phyloP scores from a whole-genome alignment of 805 yeast genomes.

The Hanseniaspora mollemarum region DNA sequence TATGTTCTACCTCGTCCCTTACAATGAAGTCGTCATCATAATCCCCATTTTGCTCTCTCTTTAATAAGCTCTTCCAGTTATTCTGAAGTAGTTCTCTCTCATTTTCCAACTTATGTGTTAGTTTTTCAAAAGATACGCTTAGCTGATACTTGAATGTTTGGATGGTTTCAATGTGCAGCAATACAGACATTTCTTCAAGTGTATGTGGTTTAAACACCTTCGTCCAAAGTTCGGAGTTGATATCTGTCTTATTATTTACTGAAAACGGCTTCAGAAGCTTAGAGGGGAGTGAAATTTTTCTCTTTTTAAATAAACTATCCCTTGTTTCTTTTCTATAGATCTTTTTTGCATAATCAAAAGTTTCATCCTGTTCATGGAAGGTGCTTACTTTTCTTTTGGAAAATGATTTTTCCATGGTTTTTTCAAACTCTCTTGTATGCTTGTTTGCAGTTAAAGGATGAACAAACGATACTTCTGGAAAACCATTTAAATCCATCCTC shows the following conservation, averaged over 20 bases:
- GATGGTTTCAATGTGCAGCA: conserved; percentile 24
- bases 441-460: background rate
- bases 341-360: background rate
- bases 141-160: conserved; percentile 29
- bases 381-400: background rate
- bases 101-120: conserved; percentile 29
- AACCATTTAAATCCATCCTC: background rate
- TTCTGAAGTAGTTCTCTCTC: conserved; percentile 19
- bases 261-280: background rate
- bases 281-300: background rate
- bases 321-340: background rate
- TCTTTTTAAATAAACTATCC: background rate
- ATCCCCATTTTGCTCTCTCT: conserved; percentile 25
- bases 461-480: background rate
- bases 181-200: conserved; percentile 22
- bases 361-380: background rate
- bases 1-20: conserved; percentile 11
- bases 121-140: conserved; percentile 26
- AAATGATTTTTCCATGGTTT: background rate
- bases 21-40: conserved; percentile 23
- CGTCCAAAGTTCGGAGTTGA: conserved; percentile 1
- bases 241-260: background rate
- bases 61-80: conserved; percentile 13
- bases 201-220: conserved; percentile 26
- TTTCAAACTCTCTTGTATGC: background rate